phyloP scores from a whole-genome alignment of 345 rosid species.

The Acer yangbiense region DNA sequence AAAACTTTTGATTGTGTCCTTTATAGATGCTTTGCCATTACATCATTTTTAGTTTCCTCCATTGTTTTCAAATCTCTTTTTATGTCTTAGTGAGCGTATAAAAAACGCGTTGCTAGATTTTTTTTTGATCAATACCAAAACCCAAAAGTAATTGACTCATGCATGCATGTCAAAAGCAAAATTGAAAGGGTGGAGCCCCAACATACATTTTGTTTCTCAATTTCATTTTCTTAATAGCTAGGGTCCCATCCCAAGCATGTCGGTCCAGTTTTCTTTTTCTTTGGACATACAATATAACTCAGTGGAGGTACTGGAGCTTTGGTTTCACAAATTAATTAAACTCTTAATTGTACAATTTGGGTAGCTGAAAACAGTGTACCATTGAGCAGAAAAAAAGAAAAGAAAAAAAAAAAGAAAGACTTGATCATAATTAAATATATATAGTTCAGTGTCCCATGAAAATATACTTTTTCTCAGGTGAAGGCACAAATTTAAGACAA shows the following conservation, averaged over 20 bases:
- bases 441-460: too few species aligned
- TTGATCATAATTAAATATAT: too few species aligned
- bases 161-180: constrained; percentile 23
- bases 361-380: too few species aligned
- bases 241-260: not conserved
- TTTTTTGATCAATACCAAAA: not conserved
- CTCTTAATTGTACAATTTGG: constrained; percentile 21
- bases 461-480: too few species aligned
- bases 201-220: not conserved
- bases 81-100: constrained; percentile 22
- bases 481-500: too few species aligned
- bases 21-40: constrained; percentile 26
- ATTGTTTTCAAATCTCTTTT: not conserved
- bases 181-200: constrained; percentile 20
- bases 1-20: constrained; percentile 21
- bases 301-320: constrained; percentile 16
- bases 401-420: too few species aligned
- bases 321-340: constrained; percentile 15
- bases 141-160: constrained; percentile 32
- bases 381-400: too few species aligned
- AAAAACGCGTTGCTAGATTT: constrained; percentile 31
- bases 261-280: constrained; percentile 25
- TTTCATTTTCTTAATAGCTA: not conserved
- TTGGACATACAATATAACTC: constrained; percentile 19
- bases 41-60: constrained; percentile 8